These are phyloP conservation scores for Beauveria varroae DNA, from an alignment of 2,329 filamentous ascomycete species.

Conservation along the genomic window DNA sequence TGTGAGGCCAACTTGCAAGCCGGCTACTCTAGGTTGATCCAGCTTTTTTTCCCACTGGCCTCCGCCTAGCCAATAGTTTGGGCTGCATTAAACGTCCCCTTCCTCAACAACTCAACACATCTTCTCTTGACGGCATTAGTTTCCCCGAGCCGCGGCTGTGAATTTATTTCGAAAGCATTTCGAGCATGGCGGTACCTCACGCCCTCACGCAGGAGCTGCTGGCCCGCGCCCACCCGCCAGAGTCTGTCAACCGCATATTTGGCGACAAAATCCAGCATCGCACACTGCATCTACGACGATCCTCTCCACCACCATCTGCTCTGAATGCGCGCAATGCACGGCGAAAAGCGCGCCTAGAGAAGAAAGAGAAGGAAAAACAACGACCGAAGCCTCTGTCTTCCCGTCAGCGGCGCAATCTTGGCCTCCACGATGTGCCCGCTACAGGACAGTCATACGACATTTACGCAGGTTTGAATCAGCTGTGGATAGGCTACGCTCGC, in stretches of 20 bases:
- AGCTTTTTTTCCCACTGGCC: not conserved
- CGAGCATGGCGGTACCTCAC: slow-evolving; percentile 18
- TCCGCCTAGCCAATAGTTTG: not conserved
- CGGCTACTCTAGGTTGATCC: not conserved
- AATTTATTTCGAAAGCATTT: not conserved
- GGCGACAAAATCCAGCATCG: slow-evolving; percentile 76
- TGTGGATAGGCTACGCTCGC: slow-evolving; percentile 82
- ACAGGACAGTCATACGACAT: slow-evolving; percentile 56
- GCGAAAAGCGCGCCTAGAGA: slow-evolving; percentile 38
- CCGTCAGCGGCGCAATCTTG: slow-evolving; percentile 64
- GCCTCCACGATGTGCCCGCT: slow-evolving; percentile 67
- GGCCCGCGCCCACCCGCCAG: slow-evolving; percentile 68
- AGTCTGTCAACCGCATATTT: slow-evolving; percentile 64
- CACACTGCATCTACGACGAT: slow-evolving; percentile 69
- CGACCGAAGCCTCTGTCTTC: slow-evolving; percentile 68
- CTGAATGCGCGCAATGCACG: slow-evolving; percentile 50
- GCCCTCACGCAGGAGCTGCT: slow-evolving; percentile 58
- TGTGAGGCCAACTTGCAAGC: not conserved
- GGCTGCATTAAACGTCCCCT: not conserved
- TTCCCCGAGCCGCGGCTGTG: not conserved
- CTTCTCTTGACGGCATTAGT: not conserved
- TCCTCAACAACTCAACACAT: slow-evolving; percentile 8
- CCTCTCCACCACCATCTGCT: slow-evolving; percentile 54
- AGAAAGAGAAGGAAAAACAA: slow-evolving; percentile 39
- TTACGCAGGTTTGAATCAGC: slow-evolving; percentile 65